These are phyloP conservation scores for Pleurotus platypus DNA, from an alignment of 768 basidiomycete species.

Conservation along the genomic window DNA sequence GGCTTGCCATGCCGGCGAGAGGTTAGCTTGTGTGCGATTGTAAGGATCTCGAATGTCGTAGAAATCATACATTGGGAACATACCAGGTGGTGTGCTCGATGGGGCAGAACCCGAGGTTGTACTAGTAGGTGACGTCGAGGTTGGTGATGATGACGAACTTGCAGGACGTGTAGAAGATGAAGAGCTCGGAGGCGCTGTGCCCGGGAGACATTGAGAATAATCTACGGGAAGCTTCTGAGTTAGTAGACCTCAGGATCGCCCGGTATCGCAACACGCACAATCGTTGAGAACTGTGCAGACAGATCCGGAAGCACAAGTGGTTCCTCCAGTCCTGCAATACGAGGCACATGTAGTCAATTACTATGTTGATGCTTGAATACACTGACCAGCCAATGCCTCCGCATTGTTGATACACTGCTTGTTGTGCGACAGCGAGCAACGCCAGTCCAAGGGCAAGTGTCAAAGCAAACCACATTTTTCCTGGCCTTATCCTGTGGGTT, in stretches of 20 bases:
- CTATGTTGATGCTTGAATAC: neutral
- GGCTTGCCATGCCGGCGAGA: constrained; percentile 49
- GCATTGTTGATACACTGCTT: constrained; percentile 41
- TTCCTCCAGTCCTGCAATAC: constrained; percentile 39
- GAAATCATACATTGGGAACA: constrained; percentile 13
- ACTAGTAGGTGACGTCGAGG: constrained; percentile 19
- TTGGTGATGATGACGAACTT: constrained; percentile 16
- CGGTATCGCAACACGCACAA: constrained; percentile 25
- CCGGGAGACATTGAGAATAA: constrained; percentile 50
- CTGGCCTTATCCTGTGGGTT: neutral
- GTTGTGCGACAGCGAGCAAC: constrained; percentile 29
- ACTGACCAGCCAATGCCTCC: constrained; percentile 48
- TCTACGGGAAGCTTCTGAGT: constrained; percentile 21
- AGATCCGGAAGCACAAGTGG: constrained; percentile 41
- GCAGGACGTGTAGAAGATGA: constrained; percentile 20
- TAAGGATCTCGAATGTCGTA: neutral
- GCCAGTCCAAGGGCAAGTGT: constrained; percentile 19
- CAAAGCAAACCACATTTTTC: constrained; percentile 12
- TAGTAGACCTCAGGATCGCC: neutral
- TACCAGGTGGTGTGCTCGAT: constrained; percentile 18
- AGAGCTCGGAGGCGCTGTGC: constrained; percentile 22
- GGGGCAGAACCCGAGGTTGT: constrained; percentile 16
- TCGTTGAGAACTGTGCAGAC: constrained; percentile 41
- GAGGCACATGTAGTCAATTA: neutral
- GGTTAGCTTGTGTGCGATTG: constrained; percentile 24